Percentiles rank a stretch among this genome's conserved stretches.
phyloP scores from a whole-genome alignment of 805 yeast genomes.

The Candida pseudoglaebosa region DNA sequence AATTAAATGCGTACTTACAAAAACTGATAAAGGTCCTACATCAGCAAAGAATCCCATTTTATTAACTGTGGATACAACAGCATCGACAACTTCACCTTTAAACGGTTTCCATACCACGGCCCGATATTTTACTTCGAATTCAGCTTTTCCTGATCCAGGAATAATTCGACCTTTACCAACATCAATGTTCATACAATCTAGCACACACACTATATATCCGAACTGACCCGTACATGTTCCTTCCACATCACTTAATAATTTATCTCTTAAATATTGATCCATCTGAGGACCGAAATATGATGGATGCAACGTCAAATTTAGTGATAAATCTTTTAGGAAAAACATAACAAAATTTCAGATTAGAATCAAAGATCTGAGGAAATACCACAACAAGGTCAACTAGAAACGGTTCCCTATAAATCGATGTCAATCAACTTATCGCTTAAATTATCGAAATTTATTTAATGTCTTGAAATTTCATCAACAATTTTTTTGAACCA shows the following conservation, averaged over 20 bases:
- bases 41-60: conserved; percentile 97
- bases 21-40: conserved; percentile 94
- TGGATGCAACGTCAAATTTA: conserved; percentile 92
- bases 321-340: conserved; percentile 76
- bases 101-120: conserved; percentile 99
- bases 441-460: no score
- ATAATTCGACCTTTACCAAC: conserved; percentile 91
- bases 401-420: no score
- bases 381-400: no score
- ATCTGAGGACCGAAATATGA: conserved; percentile 97
- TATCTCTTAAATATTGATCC: conserved; percentile 88
- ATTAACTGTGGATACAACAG: conserved; percentile 88
- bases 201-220: conserved; percentile 93
- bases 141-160: conserved; percentile 92
- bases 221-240: conserved; percentile 99
- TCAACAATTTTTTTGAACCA: background rate
- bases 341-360: no score
- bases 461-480: no score
- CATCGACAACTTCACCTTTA: conserved; percentile 98
- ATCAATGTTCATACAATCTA: conserved; percentile 91
- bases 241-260: conserved; percentile 91
- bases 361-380: no score
- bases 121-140: conserved; percentile 90
- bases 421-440: no score
- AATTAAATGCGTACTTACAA: conserved; percentile 90